Percentiles rank a stretch among this genome's conserved stretches.
Conservation (phyloP, 495 filamentous ascomycete species). For the Xylaria grammica region DNA sequence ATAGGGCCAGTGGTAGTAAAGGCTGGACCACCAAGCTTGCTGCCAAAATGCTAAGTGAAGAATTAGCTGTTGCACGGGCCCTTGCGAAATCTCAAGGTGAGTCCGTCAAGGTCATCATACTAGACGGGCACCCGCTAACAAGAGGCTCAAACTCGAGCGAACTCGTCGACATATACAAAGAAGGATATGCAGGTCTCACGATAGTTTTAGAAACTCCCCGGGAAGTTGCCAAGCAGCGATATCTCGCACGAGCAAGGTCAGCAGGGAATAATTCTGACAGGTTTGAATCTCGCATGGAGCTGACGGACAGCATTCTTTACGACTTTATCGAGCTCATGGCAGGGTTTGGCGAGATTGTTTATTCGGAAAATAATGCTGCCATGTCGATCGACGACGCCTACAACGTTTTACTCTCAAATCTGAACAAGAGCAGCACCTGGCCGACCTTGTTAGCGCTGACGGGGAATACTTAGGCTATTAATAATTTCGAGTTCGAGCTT, state of each 20-base stretch:
- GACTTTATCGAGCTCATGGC: slow-evolving; percentile 3
- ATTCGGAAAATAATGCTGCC: not conserved
- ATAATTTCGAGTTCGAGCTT: not conserved
- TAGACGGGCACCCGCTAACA: slow-evolving; percentile 16
- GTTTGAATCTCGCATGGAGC: not conserved
- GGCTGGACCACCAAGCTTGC: not conserved
- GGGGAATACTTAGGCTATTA: not conserved
- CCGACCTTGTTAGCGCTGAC: not conserved
- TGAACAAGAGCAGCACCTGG: not conserved
- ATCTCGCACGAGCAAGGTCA: not conserved
- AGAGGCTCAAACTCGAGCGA: not conserved
- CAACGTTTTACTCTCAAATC: not conserved
- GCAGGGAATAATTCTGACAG: not conserved
- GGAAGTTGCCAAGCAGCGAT: not conserved
- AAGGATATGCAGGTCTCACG: not conserved
- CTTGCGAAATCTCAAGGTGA: not conserved
- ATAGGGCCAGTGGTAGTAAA: not conserved
- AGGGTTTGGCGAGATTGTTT: not conserved
- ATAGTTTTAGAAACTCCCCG: slow-evolving; percentile 3
- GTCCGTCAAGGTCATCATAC: not conserved
- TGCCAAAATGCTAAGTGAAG: not conserved
- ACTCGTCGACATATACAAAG: not conserved
- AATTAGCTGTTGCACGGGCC: not conserved
- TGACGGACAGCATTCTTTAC: not conserved
- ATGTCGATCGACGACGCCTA: slow-evolving; percentile 8